Percentiles rank a stretch among this genome's conserved stretches.
Conservation (phyloP, 1,139 yeast genomes). For the Suhomyces chickasaworum region DNA sequence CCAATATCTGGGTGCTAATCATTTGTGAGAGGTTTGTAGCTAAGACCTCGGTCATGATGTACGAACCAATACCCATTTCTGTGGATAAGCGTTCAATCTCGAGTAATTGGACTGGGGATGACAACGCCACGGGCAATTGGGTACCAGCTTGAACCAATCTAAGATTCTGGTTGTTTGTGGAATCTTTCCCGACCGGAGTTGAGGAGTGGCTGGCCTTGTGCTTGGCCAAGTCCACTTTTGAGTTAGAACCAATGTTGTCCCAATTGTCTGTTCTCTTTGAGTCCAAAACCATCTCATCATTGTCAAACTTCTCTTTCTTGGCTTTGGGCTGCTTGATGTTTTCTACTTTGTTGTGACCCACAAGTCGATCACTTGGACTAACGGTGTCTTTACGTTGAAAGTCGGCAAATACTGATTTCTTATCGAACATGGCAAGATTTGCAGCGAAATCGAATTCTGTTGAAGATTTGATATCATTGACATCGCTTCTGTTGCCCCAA, state of each 20-base stretch:
- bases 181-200: slow-evolving; percentile 11
- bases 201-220: slow-evolving; percentile 11
- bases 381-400: slow-evolving; percentile 65
- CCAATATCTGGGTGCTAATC: slow-evolving; percentile 57
- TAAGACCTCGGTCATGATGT: slow-evolving; percentile 64
- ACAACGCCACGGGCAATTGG: slow-evolving; percentile 51
- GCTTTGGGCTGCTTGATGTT: slow-evolving; percentile 24
- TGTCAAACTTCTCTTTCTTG: slow-evolving; percentile 55
- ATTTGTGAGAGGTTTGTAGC: slow-evolving; percentile 67
- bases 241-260: slow-evolving; percentile 46
- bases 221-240: slow-evolving; percentile 10
- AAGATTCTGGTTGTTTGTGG: slow-evolving; percentile 15
- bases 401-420: slow-evolving; percentile 75
- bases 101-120: slow-evolving; percentile 80
- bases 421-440: slow-evolving; percentile 81
- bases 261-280: slow-evolving; percentile 50
- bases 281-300: slow-evolving; percentile 75
- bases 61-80: slow-evolving; percentile 55
- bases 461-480: slow-evolving; percentile 48
- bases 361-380: slow-evolving; percentile 64
- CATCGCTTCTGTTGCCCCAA: slow-evolving; percentile 53
- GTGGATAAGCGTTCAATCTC: slow-evolving; percentile 69
- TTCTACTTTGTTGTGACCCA: slow-evolving; percentile 66
- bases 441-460: slow-evolving; percentile 88
- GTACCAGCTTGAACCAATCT: slow-evolving; percentile 27